Evolutionary conservation across 2,329 filamentous ascomycete species (phyloP).

Genomic region (Pseudopithomyces chartarum): DNA sequence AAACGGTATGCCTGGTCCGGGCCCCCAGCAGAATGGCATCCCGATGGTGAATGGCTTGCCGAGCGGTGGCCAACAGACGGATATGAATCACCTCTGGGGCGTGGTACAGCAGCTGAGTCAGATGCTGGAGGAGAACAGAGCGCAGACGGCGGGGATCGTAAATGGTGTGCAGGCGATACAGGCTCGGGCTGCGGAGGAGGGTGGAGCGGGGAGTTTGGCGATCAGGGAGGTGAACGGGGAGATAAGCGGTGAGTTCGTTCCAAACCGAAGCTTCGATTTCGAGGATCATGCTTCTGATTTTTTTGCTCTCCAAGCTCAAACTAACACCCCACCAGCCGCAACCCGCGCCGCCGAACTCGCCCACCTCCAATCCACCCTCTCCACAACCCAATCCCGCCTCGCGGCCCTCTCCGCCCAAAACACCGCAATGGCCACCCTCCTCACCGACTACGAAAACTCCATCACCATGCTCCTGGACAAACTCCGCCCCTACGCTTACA

Average conservation of each 20-base stretch:
- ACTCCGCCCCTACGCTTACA: conserved; percentile 42
- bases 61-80: conserved; percentile 47
- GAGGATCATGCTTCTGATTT: too few species aligned
- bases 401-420: conserved; percentile 31
- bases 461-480: conserved; percentile 46
- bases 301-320: too few species aligned
- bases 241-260: conserved; percentile 37
- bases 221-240: conserved; percentile 44
- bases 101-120: conserved; percentile 48
- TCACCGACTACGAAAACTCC: conserved; percentile 51
- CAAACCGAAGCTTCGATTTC: too few species aligned
- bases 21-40: conserved; percentile 35
- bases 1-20: conserved; percentile 35
- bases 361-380: conserved; percentile 38
- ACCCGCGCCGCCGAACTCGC: conserved; percentile 36
- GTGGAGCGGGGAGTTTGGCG: conserved; percentile 25
- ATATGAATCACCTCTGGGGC: conserved; percentile 50
- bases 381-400: conserved; percentile 32
- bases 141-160: conserved; percentile 44
- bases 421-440: conserved; percentile 31
- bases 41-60: conserved; percentile 47
- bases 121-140: conserved; percentile 46
- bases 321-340: conserved; percentile 29
- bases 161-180: conserved; percentile 46
- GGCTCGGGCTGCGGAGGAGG: conserved; percentile 42